These are phyloP conservation scores for Boeremia exigua DNA, from an alignment of 2,329 filamentous ascomycete species.

Conservation along the genomic window DNA sequence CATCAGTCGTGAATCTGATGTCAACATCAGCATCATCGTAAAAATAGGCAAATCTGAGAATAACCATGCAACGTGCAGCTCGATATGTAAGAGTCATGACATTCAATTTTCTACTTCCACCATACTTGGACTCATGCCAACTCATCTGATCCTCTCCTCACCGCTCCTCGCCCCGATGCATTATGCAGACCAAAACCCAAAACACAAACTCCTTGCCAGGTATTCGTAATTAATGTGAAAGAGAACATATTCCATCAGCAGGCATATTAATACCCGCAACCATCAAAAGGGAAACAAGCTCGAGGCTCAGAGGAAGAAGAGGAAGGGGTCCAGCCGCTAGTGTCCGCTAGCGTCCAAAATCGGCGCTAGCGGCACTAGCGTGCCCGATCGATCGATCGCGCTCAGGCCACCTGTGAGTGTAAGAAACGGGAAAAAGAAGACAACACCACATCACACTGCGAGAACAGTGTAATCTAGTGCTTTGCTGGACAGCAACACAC, in stretches of 20 bases:
- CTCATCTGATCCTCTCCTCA: background rate
- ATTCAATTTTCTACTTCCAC: background rate
- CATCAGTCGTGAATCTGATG: too few relatives aligned
- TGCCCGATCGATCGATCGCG: constrained; percentile 15
- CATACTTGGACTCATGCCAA: background rate
- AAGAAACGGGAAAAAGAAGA: constrained; percentile 1
- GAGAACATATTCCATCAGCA: constrained; percentile 10
- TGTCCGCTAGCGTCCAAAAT: too few relatives aligned
- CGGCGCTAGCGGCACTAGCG: too few relatives aligned
- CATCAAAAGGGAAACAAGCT: constrained; percentile 12
- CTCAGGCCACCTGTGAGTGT: constrained; percentile 3
- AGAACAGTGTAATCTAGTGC: constrained; percentile 28
- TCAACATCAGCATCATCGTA: too few relatives aligned
- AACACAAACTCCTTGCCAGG: constrained; percentile 11
- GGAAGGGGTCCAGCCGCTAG: background rate
- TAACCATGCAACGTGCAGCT: too few relatives aligned
- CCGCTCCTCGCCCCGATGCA: background rate
- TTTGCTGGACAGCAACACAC: constrained; percentile 49
- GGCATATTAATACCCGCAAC: constrained; percentile 23
- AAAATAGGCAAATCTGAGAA: too few relatives aligned
- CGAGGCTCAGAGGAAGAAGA: background rate
- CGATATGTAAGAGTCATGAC: too few relatives aligned
- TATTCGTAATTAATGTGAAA: constrained; percentile 12
- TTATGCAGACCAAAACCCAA: background rate
- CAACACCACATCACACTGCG: background rate